Evolutionary conservation across 176 grass and related monocot genomes (phyloP), one percentile per base, ranked within the genome.

Genomic region (Luzula sylvatica): DNA sequence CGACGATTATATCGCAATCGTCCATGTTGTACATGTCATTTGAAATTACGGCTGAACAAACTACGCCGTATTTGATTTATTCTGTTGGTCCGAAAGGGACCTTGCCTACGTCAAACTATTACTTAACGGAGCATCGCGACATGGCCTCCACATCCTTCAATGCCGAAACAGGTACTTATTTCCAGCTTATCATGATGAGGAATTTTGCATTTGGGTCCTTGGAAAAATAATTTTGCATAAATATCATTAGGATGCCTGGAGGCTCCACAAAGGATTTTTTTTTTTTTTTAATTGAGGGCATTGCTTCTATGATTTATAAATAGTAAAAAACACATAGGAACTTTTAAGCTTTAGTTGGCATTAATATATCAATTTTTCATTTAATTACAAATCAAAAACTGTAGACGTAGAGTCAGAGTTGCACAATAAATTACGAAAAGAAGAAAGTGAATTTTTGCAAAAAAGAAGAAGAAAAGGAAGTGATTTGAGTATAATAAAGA

Each of bases 21-120:
- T 80, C 65, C 7, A 25, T 75, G 15, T 38, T 98, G 65, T 86
- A 83, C 78, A 30, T 98, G 16, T 84, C 78, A n/a, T 98, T 98
- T 76, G 56, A 98, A 72, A 57, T 90, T 61, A 68, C 28, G 20
- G 76, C 66, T 23, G 67, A 82, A 38, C 55, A 46, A 42, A 71
- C 85, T 66, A 68, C 71, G 40, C 66, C 65, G 53, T 40, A 75
- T 63, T 73, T 98, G 1, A 68, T 98, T 57, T 98, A 68, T 75
- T n/a, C 81, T 8, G 72, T 78, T 18, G 92, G 85, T 0, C 69
- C 86, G 1, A 47, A 77, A 20, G 60, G 63, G 14, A 35, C 5
- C 70, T 64, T 82, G 43, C 92, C 92, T 3, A 26, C 72, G 3
- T n/a, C 71, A 24, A 23, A 32, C 15, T 5, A 26, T 14, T 18